A percentile compares a stretch with the other conserved stretches of the same genome.
Conservation (phyloP, 2,329 filamentous ascomycete species). For the Arthrobotrys conoides region DNA sequence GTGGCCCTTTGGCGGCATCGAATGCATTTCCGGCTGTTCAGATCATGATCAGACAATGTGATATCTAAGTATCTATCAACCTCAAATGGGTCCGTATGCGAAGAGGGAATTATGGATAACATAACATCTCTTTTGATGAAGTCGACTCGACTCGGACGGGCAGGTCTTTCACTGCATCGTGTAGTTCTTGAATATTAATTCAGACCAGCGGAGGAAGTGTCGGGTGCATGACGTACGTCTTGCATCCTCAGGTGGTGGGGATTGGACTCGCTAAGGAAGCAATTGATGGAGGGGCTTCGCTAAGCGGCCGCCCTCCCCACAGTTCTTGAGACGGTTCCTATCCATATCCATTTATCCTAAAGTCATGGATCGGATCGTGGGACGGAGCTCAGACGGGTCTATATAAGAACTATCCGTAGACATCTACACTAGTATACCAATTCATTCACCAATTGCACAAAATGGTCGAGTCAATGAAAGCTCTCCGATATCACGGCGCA, state of each 20-base stretch:
- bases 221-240: slow-evolving; percentile 50
- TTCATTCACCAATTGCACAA: background rate
- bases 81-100: background rate
- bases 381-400: background rate
- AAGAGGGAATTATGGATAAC: background rate
- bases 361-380: background rate
- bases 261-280: slow-evolving; percentile 49
- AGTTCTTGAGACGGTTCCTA: background rate
- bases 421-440: background rate
- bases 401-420: background rate
- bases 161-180: too few relatives aligned
- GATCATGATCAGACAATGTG: background rate
- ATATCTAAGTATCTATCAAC: too few relatives aligned
- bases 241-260: slow-evolving; percentile 33
- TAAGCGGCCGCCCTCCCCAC: slow-evolving; percentile 20
- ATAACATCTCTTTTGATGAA: background rate
- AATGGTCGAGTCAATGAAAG: slow-evolving; percentile 50
- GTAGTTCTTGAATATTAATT: too few relatives aligned
- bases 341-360: background rate
- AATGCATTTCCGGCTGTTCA: slow-evolving; percentile 14
- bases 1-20: slow-evolving; percentile 16
- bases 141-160: too few relatives aligned
- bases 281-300: slow-evolving; percentile 11
- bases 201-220: background rate
- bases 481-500: slow-evolving; percentile 46